Conservation (phyloP, 169 alveolate genomes). For the Toxoplasma gondii region DNA sequence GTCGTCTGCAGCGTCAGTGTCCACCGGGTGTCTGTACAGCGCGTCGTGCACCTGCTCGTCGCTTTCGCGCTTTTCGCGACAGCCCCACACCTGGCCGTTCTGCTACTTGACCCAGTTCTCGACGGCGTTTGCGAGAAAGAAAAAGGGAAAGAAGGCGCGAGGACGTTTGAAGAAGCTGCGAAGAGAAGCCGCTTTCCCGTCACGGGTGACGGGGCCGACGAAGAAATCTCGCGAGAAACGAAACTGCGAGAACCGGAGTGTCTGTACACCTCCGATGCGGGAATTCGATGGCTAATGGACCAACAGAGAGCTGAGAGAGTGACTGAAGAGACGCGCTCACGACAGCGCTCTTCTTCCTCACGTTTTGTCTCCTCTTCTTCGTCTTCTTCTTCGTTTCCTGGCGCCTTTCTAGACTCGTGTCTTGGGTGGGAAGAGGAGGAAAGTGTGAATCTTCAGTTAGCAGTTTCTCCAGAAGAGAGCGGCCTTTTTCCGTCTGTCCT, state of each 20-base stretch:
- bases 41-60: not conserved
- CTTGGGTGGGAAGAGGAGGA: not conserved
- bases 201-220: not conserved
- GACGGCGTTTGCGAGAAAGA: not conserved
- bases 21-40: not conserved
- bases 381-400: not conserved
- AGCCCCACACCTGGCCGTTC: slow-evolving; percentile 12
- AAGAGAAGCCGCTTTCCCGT: too few relatives aligned
- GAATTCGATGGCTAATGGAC: not conserved
- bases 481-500: not conserved
- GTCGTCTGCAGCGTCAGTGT: not conserved
- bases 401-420: not conserved
- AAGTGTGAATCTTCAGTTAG: not conserved
- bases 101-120: slow-evolving; percentile 15
- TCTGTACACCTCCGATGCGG: slow-evolving; percentile 20
- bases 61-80: not conserved
- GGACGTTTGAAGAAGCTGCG: too few relatives aligned
- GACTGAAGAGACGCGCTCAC: not conserved
- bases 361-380: not conserved
- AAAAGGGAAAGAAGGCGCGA: too few relatives aligned
- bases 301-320: not conserved
- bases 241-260: slow-evolving; percentile 11
- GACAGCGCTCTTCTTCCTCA: not conserved
- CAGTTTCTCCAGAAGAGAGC: not conserved
- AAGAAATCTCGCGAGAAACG: not conserved